Evolutionary conservation across 73 alveolate species (phyloP).

Genomic region (Stentor coeruleus): DNA sequence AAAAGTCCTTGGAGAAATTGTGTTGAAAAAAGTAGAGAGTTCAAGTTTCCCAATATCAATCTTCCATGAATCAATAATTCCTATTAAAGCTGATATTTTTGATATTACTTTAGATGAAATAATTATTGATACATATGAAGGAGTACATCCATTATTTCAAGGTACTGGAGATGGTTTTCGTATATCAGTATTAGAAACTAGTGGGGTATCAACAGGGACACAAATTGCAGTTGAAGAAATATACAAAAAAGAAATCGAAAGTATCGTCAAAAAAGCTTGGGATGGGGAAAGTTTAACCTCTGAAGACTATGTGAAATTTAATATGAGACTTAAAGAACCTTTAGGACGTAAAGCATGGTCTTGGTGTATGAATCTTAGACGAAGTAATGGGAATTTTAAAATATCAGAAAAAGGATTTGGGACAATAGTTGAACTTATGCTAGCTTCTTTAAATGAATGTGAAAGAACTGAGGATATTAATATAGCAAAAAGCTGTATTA

Average conservation of each 20-base stretch:
- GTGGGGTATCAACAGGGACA: not conserved
- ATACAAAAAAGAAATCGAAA: not conserved
- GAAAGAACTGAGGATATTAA: not conserved
- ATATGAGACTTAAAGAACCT: not conserved
- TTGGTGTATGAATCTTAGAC: not conserved
- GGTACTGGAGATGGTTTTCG: not conserved
- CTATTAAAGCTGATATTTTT: not conserved
- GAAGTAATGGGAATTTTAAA: not conserved
- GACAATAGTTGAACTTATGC: not conserved
- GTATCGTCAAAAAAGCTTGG: not conserved
- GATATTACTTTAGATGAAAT: not conserved
- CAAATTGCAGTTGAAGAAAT: not conserved
- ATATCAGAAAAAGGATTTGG: not conserved
- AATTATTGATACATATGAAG: not conserved
- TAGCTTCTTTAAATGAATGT: not conserved
- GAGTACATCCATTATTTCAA: not conserved
- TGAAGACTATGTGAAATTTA: not conserved
- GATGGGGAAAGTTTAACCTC: not conserved
- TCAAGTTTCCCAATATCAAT: not conserved
- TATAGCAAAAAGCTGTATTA: not conserved
- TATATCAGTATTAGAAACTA: not conserved
- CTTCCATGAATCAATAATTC: too few species aligned
- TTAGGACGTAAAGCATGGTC: not conserved
- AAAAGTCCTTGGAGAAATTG: not conserved
- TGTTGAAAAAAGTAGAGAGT: not conserved